Evolutionary conservation across 139 green algal genomes (phyloP).

Genomic region (Auxenochlorella protothecoides): DNA sequence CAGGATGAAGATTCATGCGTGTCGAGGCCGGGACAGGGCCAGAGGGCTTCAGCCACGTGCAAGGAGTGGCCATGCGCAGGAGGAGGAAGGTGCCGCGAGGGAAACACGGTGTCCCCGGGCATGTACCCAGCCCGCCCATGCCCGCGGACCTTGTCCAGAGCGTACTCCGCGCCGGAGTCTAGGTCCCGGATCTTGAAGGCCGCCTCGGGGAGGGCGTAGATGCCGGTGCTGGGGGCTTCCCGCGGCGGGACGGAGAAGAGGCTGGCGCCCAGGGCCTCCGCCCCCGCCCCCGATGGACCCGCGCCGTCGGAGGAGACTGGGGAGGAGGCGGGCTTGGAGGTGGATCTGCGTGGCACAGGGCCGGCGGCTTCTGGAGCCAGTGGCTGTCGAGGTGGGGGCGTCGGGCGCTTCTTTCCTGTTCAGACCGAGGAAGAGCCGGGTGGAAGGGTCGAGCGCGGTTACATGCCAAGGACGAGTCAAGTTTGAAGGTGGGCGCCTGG

Average conservation of each 20-base stretch:
- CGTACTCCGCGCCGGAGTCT: constrained; percentile 29
- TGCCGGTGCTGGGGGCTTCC: constrained; percentile 14
- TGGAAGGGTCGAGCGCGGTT: too few species aligned
- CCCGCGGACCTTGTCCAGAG: constrained; percentile 14
- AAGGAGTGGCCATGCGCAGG: not conserved
- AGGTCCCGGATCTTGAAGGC: constrained; percentile 29
- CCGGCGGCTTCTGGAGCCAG: too few species aligned
- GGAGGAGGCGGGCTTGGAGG: not conserved
- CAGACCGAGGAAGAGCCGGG: too few species aligned
- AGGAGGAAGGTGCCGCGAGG: not conserved
- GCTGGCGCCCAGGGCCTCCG: not conserved
- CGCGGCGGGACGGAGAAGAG: constrained; percentile 22
- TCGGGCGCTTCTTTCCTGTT: too few species aligned
- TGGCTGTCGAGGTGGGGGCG: too few species aligned
- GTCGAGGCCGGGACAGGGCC: too few species aligned
- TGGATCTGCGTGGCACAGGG: too few species aligned
- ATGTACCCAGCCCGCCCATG: not conserved
- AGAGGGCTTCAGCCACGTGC: too few species aligned
- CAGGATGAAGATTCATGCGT: too few species aligned
- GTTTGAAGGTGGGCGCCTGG: too few species aligned
- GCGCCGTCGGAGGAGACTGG: not conserved
- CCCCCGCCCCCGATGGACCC: not conserved
- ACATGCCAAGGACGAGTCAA: too few species aligned
- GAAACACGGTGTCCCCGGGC: not conserved
- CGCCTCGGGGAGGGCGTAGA: constrained; percentile 20